phyloP scores from a whole-genome alignment of 768 basidiomycete genomes.

The Suillus hirtellus region DNA sequence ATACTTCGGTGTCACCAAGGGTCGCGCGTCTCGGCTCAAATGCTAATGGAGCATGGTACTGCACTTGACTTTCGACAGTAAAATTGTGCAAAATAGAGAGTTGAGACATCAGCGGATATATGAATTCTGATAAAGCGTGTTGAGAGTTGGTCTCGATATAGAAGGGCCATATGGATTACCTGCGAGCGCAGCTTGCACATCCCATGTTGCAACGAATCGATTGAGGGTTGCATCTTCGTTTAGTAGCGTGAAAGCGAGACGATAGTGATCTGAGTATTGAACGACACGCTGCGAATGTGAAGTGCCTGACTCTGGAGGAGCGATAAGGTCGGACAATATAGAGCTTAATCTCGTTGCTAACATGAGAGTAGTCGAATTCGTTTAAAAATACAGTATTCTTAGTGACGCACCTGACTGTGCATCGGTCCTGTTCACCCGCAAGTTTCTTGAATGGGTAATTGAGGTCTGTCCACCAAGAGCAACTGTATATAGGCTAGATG shows the following conservation, averaged over 20 bases:
- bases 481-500: conserved; percentile 24
- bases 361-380: conserved; percentile 16
- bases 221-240: conserved; percentile 85
- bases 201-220: conserved; percentile 65
- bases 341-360: conserved; percentile 40
- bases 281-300: conserved; percentile 53
- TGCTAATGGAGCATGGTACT: conserved; percentile 87
- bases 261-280: conserved; percentile 80
- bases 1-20: conserved; percentile 37
- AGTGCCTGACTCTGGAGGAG: conserved; percentile 43
- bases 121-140: conserved; percentile 50
- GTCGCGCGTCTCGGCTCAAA: conserved; percentile 57
- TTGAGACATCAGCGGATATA: conserved; percentile 62
- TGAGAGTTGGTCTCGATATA: conserved; percentile 20
- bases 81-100: conserved; percentile 81
- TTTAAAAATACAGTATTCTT: conserved; percentile 14
- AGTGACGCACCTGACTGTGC: conserved; percentile 28
- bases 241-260: conserved; percentile 88
- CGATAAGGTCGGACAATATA: conserved; percentile 42
- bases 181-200: conserved; percentile 60
- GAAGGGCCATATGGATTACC: conserved; percentile 47
- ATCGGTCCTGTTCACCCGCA: conserved; percentile 25
- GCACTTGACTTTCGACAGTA: conserved; percentile 92
- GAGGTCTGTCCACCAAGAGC: conserved; percentile 26
- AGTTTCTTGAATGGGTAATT: conserved; percentile 21